Percentiles rank a stretch among this genome's conserved stretches.
Conservation (phyloP, 2,329 filamentous ascomycete genomes). For the Endoconidiophora polonica region DNA sequence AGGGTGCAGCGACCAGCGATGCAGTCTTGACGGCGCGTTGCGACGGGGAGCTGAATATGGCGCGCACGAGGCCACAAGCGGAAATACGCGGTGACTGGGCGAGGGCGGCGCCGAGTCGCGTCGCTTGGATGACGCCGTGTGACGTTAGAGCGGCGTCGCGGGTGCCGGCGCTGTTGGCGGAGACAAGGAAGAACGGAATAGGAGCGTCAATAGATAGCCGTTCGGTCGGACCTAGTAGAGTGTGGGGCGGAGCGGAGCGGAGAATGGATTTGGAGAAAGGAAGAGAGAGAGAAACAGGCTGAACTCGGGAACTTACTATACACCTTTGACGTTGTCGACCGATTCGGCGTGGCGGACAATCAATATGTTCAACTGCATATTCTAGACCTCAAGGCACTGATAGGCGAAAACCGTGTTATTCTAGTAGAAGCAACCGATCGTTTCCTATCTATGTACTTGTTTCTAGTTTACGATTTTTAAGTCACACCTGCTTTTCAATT, state of each 20-base stretch:
- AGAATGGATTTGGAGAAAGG: conserved; percentile 8
- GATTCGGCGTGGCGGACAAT: conserved; percentile 81
- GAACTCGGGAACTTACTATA: conserved; percentile 39
- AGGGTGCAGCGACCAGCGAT: conserved; percentile 43
- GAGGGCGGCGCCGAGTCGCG: conserved; percentile 50
- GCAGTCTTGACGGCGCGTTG: conserved; percentile 59
- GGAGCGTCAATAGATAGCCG: too few relatives aligned
- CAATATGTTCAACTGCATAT: conserved; percentile 30
- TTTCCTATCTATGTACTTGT: too few relatives aligned
- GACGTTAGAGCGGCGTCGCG: conserved; percentile 68
- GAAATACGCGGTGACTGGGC: conserved; percentile 16
- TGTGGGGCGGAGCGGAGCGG: not conserved
- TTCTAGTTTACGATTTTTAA: too few relatives aligned
- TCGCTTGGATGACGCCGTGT: conserved; percentile 68
- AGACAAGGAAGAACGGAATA: too few relatives aligned
- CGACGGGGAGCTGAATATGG: conserved; percentile 64
- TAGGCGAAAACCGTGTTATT: not conserved
- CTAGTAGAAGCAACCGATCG: too few relatives aligned
- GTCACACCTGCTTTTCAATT: too few relatives aligned
- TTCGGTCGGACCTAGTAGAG: too few relatives aligned
- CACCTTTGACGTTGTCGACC: conserved; percentile 67
- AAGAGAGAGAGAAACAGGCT: not conserved
- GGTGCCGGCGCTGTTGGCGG: conserved; percentile 44
- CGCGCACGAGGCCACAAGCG: conserved; percentile 18
- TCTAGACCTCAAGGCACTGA: not conserved